Evolutionary conservation across 495 filamentous ascomycete genomes (phyloP), one percentile per base, ranked within the genome.

Genomic region (Mycothermus thermophilus): DNA sequence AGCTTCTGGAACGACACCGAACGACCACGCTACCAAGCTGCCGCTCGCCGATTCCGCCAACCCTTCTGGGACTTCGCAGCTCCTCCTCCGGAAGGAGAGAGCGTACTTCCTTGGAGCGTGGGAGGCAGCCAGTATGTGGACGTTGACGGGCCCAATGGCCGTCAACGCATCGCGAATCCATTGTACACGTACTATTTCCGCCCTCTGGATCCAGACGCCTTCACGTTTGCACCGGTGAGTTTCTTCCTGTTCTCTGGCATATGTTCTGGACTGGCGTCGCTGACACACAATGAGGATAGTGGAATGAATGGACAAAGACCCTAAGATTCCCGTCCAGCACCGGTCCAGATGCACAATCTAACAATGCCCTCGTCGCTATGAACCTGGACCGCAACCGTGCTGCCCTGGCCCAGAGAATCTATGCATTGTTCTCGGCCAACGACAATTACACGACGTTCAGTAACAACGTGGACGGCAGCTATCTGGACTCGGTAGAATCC

Each of bases 51-150:
- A n/a, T 75, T 78, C 43, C 64, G 77, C 11, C 61, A 74, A 14
- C 76, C 77, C 3, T 82, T 75, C 50, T 79, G 73, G 74, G 76
- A 80, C 41, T 82, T 73, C 75, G 74, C 76, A 18, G 57, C 60
- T 15, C 38, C 39, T 10, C 66, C 71, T n/a, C 56, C 72, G 15
- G 32, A 59, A 1, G 54, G 66, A 34, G 54, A 55, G 38, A 61
- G 59, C 24, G 57, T 66, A 4, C 55, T 72, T 23, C 72, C 75
- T 3, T 12, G 30, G 11, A 68, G 60, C 35, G 47, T 79, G 30
- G 57, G 60, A 5, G 51, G 51, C 15, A 53, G 51, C 17, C 52
- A 57, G 11, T 45, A 33, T 8, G 46, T 77, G n/a, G 52, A 60
- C 16, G 57, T 77, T 5, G 50, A 62, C 23, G 63, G 67, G 5